Evolutionary conservation across 78 protist genomes (phyloP).

Genomic region (slime mould (Dictyostelium discoideum)): dicty_2.7 NC_007088.5:814001-814500

Average conservation of each 20-base stretch:
- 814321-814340: slow-evolving; percentile 43
- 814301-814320: slow-evolving; percentile 66
- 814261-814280: slow-evolving; percentile 85
- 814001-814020: slow-evolving; percentile 77
- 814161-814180: slow-evolving; percentile 53
- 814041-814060: slow-evolving; percentile 70
- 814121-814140: background rate
- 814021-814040: slow-evolving; percentile 56
- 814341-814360: too few species aligned
- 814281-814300: slow-evolving; percentile 27
- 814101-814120: slow-evolving; percentile 82
- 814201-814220: slow-evolving; percentile 72
- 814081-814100: slow-evolving; percentile 17
- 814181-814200: slow-evolving; percentile 73
- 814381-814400: background rate
- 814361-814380: background rate
- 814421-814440: too few species aligned
- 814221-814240: slow-evolving; percentile 77
- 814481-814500: too few species aligned
- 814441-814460: too few species aligned
- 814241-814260: slow-evolving; percentile 69
- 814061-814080: slow-evolving; percentile 87
- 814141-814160: slow-evolving; percentile 12
- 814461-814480: too few species aligned
- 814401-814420: too few species aligned